A percentile compares a stretch with the other conserved stretches of the same genome.
Evolutionary conservation across 805 yeast genomes (phyloP).

Genomic region (Candida ficus): DNA sequence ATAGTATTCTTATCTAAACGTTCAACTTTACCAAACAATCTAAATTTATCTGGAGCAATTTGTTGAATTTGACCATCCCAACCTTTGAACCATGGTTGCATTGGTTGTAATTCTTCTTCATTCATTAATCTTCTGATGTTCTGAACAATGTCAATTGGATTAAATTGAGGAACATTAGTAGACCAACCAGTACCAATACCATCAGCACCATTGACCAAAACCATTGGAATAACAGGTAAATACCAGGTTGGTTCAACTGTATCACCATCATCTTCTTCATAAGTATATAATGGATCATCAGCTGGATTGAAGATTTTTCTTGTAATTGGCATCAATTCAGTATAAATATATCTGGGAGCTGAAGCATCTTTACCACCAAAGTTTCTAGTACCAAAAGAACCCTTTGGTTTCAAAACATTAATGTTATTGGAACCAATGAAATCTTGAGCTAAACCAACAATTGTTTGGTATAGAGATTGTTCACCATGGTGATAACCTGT

Average conservation of each 20-base stretch:
- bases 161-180: constrained; percentile 84
- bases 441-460: constrained; percentile 91
- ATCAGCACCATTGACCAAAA: constrained; percentile 93
- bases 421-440: constrained; percentile 90
- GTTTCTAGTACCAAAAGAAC: constrained; percentile 94
- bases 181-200: constrained; percentile 99
- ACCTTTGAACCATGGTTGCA: constrained; percentile 93
- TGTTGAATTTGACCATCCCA: constrained; percentile 84
- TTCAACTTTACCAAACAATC: constrained; percentile 75
- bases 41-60: constrained; percentile 60
- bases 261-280: constrained; percentile 87
- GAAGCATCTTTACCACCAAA: constrained; percentile 98
- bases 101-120: constrained; percentile 61
- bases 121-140: constrained; percentile 72
- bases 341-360: constrained; percentile 95
- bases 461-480: constrained; percentile 78
- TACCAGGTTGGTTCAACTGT: constrained; percentile 96
- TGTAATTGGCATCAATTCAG: constrained; percentile 75
- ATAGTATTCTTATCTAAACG: constrained; percentile 73
- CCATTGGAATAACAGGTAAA: constrained; percentile 88
- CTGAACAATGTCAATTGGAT: constrained; percentile 75
- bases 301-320: constrained; percentile 68
- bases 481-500: constrained; percentile 98
- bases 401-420: constrained; percentile 81
- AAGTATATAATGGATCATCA: constrained; percentile 73